These are phyloP conservation scores for Chloris gayana DNA, from an alignment of 176 grass and related monocot species.

Conservation along the genomic window DNA sequence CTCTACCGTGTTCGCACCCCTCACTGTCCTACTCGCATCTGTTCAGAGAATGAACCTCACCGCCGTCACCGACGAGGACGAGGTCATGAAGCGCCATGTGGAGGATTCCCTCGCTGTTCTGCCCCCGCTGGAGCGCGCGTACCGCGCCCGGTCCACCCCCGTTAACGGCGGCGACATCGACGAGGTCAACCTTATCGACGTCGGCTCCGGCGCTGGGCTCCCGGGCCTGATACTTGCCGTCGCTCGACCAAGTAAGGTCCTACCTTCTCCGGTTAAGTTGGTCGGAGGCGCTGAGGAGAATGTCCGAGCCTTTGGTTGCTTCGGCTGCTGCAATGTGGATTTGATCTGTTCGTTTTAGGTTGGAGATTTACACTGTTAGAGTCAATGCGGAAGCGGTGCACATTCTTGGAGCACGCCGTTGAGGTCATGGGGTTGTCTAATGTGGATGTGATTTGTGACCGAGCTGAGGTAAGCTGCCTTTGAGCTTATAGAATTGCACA, in stretches of 20 bases:
- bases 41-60: slow-evolving; percentile 91
- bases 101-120: slow-evolving; percentile 71
- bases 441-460: slow-evolving; percentile 75
- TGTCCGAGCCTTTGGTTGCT: not conserved
- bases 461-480: slow-evolving; percentile 72
- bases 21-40: not conserved
- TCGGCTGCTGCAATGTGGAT: not conserved
- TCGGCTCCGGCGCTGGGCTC: slow-evolving; percentile 77
- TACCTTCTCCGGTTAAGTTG: not conserved
- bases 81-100: slow-evolving; percentile 92
- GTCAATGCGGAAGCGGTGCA: slow-evolving; percentile 75
- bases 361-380: slow-evolving; percentile 88
- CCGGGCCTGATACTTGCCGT: slow-evolving; percentile 78
- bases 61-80: slow-evolving; percentile 65
- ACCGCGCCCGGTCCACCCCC: slow-evolving; percentile 38
- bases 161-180: slow-evolving; percentile 37
- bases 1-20: not conserved
- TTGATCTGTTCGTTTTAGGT: slow-evolving; percentile 35
- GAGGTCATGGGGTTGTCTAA: slow-evolving; percentile 68
- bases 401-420: slow-evolving; percentile 74
- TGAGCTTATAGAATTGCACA: not conserved
- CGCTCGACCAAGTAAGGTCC: slow-evolving; percentile 61
- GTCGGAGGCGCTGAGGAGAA: not conserved
- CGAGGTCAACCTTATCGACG: slow-evolving; percentile 67
- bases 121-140: slow-evolving; percentile 56